Evolutionary conservation across 495 filamentous ascomycete genomes (phyloP).

Genomic region (Penicillium chermesinum): DNA sequence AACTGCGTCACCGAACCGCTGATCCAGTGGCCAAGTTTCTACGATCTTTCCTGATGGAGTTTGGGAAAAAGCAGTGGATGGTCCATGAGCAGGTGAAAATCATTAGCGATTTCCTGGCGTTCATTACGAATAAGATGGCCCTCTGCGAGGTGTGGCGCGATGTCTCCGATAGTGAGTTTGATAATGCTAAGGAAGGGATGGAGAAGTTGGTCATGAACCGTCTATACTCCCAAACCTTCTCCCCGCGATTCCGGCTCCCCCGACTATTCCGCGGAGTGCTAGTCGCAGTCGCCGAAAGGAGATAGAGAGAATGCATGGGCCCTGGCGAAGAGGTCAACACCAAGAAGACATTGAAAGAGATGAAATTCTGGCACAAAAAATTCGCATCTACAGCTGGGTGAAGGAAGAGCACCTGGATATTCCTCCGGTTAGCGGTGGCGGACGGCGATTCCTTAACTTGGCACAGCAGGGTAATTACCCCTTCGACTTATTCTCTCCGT

Average conservation of each 20-base stretch:
- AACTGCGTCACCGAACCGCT: conserved; percentile 89
- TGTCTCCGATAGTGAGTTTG: conserved; percentile 94
- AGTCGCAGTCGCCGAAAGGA: conserved; percentile 65
- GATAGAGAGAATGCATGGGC: conserved; percentile 64
- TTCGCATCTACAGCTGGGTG: conserved; percentile 94
- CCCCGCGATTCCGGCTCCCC: conserved; percentile 82
- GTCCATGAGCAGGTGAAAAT: conserved; percentile 99
- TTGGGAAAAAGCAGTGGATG: conserved; percentile 99
- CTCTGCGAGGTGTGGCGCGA: conserved; percentile 95
- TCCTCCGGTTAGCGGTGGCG: conserved; percentile 73
- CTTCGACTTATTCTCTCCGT: too few species aligned
- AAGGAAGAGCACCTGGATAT: conserved; percentile 94
- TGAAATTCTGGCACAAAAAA: conserved; percentile 90
- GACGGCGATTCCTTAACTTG: conserved; percentile 78
- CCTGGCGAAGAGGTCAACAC: conserved; percentile 86
- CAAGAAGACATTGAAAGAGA: conserved; percentile 98
- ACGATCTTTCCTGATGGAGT: conserved; percentile 88
- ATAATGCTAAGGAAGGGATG: conserved; percentile 98
- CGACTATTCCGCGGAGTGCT: conserved; percentile 57
- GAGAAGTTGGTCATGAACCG: conserved; percentile 99
- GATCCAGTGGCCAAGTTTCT: conserved; percentile 95
- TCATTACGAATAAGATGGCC: conserved; percentile 99
- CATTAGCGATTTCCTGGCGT: conserved; percentile 92
- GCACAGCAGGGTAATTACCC: conserved; percentile 71
- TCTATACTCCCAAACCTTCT: conserved; percentile 93